These are phyloP conservation scores for Saitozyma sp. DNA, from an alignment of 768 basidiomycete genomes.

Conservation along the genomic window DNA sequence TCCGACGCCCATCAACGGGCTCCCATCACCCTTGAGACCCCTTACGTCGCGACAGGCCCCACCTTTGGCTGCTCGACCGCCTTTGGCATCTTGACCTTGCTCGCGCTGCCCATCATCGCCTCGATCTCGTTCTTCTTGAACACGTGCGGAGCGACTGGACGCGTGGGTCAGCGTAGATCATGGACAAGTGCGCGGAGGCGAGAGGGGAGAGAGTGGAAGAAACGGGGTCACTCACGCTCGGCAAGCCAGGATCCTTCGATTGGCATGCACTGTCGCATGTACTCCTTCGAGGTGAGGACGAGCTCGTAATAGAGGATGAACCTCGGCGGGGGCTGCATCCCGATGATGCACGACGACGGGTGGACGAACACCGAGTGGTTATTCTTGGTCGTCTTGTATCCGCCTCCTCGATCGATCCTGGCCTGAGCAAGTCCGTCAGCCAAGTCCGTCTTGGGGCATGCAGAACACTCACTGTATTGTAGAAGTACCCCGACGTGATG, in stretches of 20 bases:
- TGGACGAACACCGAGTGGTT: slow-evolving; percentile 96
- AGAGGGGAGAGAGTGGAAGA: neutral
- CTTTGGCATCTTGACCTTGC: slow-evolving; percentile 87
- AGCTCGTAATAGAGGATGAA: slow-evolving; percentile 93
- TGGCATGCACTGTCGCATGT: slow-evolving; percentile 96
- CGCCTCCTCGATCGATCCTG: slow-evolving; percentile 89
- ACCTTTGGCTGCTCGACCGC: slow-evolving; percentile 53
- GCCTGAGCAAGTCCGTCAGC: slow-evolving; percentile 59
- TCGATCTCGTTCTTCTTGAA: slow-evolving; percentile 66
- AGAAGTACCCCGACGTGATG: slow-evolving; percentile 91
- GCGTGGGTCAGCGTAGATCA: slow-evolving; percentile 11
- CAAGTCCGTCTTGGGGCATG: neutral
- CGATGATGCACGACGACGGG: slow-evolving; percentile 91
- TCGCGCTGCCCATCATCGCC: slow-evolving; percentile 33
- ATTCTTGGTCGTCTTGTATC: slow-evolving; percentile 94
- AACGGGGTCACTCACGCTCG: slow-evolving; percentile 63
- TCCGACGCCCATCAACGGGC: too few species aligned
- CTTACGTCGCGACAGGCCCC: slow-evolving; percentile 27
- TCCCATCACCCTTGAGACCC: too few species aligned
- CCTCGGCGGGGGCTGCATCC: slow-evolving; percentile 88
- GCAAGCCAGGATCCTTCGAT: slow-evolving; percentile 93
- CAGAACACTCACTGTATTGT: slow-evolving; percentile 70
- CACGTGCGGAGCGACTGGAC: slow-evolving; percentile 87
- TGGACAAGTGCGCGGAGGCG: slow-evolving; percentile 7
- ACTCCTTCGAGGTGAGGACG: slow-evolving; percentile 96